Conservation (phyloP, 2,329 filamentous ascomycete species). For the Cladosporium sp. region DNA sequence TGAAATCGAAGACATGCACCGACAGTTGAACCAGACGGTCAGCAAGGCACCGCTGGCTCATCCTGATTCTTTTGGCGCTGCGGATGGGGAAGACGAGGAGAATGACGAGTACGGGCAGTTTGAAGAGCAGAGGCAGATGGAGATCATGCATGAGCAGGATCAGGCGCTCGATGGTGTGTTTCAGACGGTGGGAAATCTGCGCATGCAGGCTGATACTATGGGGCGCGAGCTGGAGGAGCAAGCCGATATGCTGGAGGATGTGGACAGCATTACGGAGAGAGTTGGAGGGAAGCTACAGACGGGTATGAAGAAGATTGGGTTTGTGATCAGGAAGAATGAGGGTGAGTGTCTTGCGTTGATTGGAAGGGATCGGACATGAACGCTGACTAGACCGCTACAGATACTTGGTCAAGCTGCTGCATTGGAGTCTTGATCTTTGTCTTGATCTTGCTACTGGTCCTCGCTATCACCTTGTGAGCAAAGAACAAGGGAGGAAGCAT, state of each 20-base stretch:
- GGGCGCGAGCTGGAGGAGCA: conserved; percentile 95
- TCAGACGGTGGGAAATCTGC: conserved; percentile 83
- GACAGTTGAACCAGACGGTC: conserved; percentile 66
- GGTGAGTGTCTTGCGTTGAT: conserved; percentile 57
- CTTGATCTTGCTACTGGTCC: conserved; percentile 77
- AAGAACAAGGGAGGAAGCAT: too few species aligned
- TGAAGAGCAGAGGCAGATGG: conserved; percentile 84
- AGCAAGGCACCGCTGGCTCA: conserved; percentile 54
- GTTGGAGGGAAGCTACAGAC: conserved; percentile 81
- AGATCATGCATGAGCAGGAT: conserved; percentile 95
- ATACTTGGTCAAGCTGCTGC: conserved; percentile 78
- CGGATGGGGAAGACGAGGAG: conserved; percentile 33
- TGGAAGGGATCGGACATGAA: conserved; percentile 9
- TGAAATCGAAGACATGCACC: conserved; percentile 85
- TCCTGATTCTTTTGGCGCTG: conserved; percentile 49
- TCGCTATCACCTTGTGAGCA: conserved; percentile 67
- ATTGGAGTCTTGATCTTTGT: conserved; percentile 86
- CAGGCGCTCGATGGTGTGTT: conserved; percentile 90
- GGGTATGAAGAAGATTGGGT: conserved; percentile 80
- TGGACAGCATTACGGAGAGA: conserved; percentile 79
- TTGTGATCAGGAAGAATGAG: conserved; percentile 86
- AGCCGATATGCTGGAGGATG: conserved; percentile 77
- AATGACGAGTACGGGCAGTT: conserved; percentile 61
- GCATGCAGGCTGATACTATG: conserved; percentile 92
- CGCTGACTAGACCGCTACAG: conserved; percentile 34